Evolutionary conservation across 345 rosid genomes (phyloP), one percentile per base, ranked within the genome.

Genomic region (Diplotaxis tenuifolia): DNA sequence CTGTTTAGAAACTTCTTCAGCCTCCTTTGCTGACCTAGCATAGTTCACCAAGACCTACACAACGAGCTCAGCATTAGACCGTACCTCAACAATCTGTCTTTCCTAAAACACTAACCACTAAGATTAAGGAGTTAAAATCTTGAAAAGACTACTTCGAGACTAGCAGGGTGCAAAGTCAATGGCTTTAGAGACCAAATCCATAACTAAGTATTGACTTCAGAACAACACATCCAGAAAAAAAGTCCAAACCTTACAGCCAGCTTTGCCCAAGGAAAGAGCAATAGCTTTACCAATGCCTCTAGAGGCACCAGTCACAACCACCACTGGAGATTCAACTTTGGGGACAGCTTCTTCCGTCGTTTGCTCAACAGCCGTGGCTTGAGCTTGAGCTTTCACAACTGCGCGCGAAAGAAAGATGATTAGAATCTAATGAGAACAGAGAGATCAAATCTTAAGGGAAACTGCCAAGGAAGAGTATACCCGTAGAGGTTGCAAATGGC

Each of bases 201-300:
- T 3, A 36, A 38, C 8, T 8, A 14, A 36, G 6, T 15, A 42
- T 2, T 45, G 50, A 45, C 0, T 38, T 12, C 6, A 38, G n/a
- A 15, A 45, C 49, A 45, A 45, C 9, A 8, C 9, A 31, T 1
- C 36, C 36, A 31, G 10, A 31, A 18, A 1, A 11, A 38, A 54
- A 55, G 27, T 10, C 22, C 78, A 32, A 62, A 86, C 93, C 91
- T 84, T 84, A 63, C 89, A 87, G 23, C 92, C 92, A 0, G 94
- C 88, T 87, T 89, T 96, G 22, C 97, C 99, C 82, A 96, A 62
- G 53, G 97, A 72, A 62, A 90, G 79, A n/a, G 99, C 99, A 79
- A 96, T 78, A 19, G 99, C 90, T 84, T 67, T 96, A 32, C 99
- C 98, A 74, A 96, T 96, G 45, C 99, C 99, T 79, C 99, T 87